Conservation (phyloP, 78 protist genomes). For the Chrysochromulina parva region DNA sequence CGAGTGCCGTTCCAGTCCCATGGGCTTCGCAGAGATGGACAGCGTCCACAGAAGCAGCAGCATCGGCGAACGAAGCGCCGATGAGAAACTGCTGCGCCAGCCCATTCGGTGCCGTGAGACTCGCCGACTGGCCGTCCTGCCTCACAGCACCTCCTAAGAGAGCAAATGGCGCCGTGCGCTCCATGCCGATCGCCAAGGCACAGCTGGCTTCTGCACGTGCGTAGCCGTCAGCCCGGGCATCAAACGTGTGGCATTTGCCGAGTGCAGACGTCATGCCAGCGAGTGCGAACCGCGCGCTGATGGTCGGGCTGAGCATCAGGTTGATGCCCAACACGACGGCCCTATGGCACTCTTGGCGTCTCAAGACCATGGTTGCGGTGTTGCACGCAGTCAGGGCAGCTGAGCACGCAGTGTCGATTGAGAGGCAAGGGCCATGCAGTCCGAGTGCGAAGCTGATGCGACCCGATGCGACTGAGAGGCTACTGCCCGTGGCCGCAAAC, state of each 20-base stretch:
- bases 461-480: not conserved
- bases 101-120: constrained; percentile 71
- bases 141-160: not conserved
- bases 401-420: constrained; percentile 91
- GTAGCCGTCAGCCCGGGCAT: constrained; percentile 82
- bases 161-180: not conserved
- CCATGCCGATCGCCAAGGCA: not conserved
- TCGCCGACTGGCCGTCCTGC: constrained; percentile 62
- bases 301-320: not conserved
- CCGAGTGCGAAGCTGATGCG: constrained; percentile 74
- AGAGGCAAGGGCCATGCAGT: constrained; percentile 75
- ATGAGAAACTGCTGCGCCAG: constrained; percentile 65
- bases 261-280: constrained; percentile 57
- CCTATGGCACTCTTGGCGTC: not conserved
- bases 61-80: constrained; percentile 34
- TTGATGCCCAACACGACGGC: not conserved
- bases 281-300: constrained; percentile 29
- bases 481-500: not conserved
- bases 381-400: constrained; percentile 74
- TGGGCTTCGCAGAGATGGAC: constrained; percentile 35
- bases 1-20: constrained; percentile 58
- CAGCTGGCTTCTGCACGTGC: constrained; percentile 79
- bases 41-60: not conserved
- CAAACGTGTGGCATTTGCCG: constrained; percentile 75
- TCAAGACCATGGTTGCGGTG: constrained; percentile 43